Evolutionary conservation across 179 eudicot species (phyloP).

Genomic region (Silene noctiflora): DNA sequence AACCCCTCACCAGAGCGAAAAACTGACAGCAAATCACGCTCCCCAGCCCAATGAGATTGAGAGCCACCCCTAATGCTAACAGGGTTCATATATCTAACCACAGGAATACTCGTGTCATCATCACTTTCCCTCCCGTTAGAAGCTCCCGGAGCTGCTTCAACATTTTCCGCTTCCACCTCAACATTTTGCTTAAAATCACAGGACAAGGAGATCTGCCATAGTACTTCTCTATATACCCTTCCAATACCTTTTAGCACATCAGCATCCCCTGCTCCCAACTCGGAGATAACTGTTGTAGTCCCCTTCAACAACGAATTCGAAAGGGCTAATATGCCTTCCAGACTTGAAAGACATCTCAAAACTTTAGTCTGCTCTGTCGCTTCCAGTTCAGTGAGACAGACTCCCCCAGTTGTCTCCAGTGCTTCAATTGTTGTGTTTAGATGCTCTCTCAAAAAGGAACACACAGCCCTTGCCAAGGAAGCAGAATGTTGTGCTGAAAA

Average conservation of each 20-base stretch:
- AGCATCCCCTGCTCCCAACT: slow-evolving; percentile 87
- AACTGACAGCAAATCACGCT: slow-evolving; percentile 83
- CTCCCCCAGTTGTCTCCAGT: slow-evolving; percentile 53
- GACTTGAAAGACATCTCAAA: slow-evolving; percentile 67
- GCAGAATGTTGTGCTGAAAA: slow-evolving; percentile 93
- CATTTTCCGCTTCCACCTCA: slow-evolving; percentile 57
- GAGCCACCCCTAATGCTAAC: slow-evolving; percentile 60
- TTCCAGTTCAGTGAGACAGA: slow-evolving; percentile 62
- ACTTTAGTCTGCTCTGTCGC: slow-evolving; percentile 50
- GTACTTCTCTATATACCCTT: slow-evolving; percentile 69
- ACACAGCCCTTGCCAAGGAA: slow-evolving; percentile 81
- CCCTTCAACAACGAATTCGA: slow-evolving; percentile 83
- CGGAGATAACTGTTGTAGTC: slow-evolving; percentile 68
- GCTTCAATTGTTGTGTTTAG: slow-evolving; percentile 56
- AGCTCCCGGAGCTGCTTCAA: slow-evolving; percentile 51
- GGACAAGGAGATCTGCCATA: slow-evolving; percentile 83
- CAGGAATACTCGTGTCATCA: slow-evolving; percentile 61
- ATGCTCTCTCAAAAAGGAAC: slow-evolving; percentile 81
- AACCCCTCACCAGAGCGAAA: slow-evolving; percentile 81
- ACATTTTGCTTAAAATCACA: slow-evolving; percentile 62
- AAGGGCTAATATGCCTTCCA: slow-evolving; percentile 81
- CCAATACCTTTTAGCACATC: slow-evolving; percentile 95
- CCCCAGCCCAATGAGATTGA: slow-evolving; percentile 75
- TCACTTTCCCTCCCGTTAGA: slow-evolving; percentile 90
- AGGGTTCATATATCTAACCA: slow-evolving; percentile 81